Evolutionary conservation across 2,329 filamentous ascomycete genomes (phyloP).

Genomic region (Paecilomyces fulvus): DNA sequence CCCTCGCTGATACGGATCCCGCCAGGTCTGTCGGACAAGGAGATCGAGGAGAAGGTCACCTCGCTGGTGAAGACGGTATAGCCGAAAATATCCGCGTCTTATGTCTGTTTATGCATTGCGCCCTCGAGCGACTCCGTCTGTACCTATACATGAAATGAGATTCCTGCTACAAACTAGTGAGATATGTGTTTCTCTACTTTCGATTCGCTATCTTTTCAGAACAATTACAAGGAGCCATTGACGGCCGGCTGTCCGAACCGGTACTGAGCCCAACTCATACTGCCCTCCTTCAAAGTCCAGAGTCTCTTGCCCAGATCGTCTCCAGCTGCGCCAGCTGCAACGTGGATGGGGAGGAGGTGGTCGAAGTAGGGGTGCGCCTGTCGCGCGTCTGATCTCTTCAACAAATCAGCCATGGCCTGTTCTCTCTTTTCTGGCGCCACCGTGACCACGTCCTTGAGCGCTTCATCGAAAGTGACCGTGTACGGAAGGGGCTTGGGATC

Average conservation of each 20-base stretch:
- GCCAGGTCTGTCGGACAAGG: conserved; percentile 58
- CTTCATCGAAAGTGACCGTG: conserved; percentile 56
- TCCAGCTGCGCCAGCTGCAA: conserved; percentile 49
- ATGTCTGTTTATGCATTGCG: background rate
- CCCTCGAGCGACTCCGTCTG: background rate
- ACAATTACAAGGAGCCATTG: conserved; percentile 16
- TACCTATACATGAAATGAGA: background rate
- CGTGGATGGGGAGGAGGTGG: conserved; percentile 53
- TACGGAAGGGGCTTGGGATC: conserved; percentile 46
- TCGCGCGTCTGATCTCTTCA: conserved; percentile 46
- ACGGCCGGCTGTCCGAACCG: conserved; percentile 36
- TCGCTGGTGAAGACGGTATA: conserved; percentile 48
- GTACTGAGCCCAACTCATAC: conserved; percentile 49
- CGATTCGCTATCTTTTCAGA: background rate
- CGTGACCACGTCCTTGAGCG: conserved; percentile 57
- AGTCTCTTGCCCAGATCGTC: conserved; percentile 37
- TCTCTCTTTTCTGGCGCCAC: conserved; percentile 34
- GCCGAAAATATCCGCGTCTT: background rate
- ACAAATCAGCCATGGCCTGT: conserved; percentile 37
- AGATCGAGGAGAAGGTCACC: conserved; percentile 61
- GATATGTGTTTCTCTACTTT: background rate
- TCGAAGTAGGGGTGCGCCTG: conserved; percentile 57
- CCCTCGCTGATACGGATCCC: conserved; percentile 6
- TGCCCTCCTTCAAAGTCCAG: conserved; percentile 44
- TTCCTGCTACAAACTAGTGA: background rate